Evolutionary conservation across 352 stramenopile genomes (phyloP), one percentile per base, ranked within the genome.

Genomic region (Phytopythium helicoides): DNA sequence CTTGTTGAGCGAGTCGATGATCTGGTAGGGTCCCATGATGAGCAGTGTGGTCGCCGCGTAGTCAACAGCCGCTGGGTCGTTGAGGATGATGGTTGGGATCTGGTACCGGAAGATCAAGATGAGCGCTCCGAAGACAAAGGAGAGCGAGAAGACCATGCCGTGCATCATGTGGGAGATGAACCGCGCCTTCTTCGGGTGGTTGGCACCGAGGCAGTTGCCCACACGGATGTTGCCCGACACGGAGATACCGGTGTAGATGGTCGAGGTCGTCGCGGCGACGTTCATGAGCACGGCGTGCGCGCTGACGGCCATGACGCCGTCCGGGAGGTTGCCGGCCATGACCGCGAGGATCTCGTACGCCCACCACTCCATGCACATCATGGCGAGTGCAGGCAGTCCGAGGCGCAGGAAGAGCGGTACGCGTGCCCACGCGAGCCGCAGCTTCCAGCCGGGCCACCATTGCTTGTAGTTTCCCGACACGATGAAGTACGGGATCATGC

Each of bases 291-390:
- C 73, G 15, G 76, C 73, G 52, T 93, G 84, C 11, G 80, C 72
- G 35, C 81, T 88, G 42, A 95, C 80, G 14, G 66, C 73, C 23
- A 93, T 71, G 10, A 93, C 73, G 7, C 74, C 79, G 51, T 92
- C 67, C 0, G 77, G 81, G 0, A 94, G 62, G 1, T 89, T 65
- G 2, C 81, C 84, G 8, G 81, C 84, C 21, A 94, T 40, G 6
- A 94, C 54, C 9, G 81, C 73, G 10, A 94, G 64, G 6, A 86
- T 31, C 54, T 91, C 82, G 54, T 90, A 92, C 8, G 84, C 81
- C 74, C 75, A 88, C 85, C 84, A 92, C 60, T 88, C 73, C 60
- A 94, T 82, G 18, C 68, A 57, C 47, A 94, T 63, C 71, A 91
- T 87, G 0, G 73, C 35, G 28, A 89, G 61, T 8, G 65, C 66